Percentiles rank a stretch among this genome's conserved stretches.
phyloP scores from a whole-genome alignment of 176 grass and related monocot genomes.

The Oryza rufipogon region DNA sequence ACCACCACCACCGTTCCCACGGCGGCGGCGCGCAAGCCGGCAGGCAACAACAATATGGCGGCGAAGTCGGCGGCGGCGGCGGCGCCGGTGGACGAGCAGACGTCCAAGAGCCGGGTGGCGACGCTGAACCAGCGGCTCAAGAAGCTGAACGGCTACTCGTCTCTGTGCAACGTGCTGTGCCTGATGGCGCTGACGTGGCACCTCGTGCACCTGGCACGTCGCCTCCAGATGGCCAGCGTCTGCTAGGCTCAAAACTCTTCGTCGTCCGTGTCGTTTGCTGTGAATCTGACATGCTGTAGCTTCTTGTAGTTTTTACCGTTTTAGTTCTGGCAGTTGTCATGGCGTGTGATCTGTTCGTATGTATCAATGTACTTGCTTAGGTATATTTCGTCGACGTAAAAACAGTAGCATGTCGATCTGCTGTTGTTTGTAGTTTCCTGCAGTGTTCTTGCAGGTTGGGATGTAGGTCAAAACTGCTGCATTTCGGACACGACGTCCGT shows the following conservation, averaged over 20 bases:
- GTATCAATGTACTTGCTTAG: neutral
- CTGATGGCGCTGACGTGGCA: constrained; percentile 89
- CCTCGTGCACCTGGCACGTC: constrained; percentile 71
- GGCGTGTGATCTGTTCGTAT: neutral
- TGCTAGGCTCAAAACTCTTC: constrained; percentile 40
- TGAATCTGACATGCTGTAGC: neutral
- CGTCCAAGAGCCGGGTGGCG: constrained; percentile 44
- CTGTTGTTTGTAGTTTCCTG: neutral
- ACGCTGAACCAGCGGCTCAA: constrained; percentile 54
- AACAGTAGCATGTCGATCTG: neutral
- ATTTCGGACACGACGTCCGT: neutral
- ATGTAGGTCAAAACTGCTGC: neutral
- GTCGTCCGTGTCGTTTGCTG: neutral
- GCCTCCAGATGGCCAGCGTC: constrained; percentile 30
- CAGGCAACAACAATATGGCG: neutral
- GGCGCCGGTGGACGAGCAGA: constrained; percentile 37
- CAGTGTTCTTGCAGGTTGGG: neutral
- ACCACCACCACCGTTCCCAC: constrained; percentile 27
- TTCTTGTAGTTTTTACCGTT: neutral
- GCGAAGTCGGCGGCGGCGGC: neutral
- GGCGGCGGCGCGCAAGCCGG: neutral
- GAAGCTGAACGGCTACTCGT: constrained; percentile 82
- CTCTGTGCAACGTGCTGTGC: constrained; percentile 64
- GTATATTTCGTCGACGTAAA: neutral
- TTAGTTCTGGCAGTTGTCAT: neutral